Base-by-base conservation (phyloP, 2,329 filamentous ascomycete species). In the Colletotrichum caudatum region DNA sequence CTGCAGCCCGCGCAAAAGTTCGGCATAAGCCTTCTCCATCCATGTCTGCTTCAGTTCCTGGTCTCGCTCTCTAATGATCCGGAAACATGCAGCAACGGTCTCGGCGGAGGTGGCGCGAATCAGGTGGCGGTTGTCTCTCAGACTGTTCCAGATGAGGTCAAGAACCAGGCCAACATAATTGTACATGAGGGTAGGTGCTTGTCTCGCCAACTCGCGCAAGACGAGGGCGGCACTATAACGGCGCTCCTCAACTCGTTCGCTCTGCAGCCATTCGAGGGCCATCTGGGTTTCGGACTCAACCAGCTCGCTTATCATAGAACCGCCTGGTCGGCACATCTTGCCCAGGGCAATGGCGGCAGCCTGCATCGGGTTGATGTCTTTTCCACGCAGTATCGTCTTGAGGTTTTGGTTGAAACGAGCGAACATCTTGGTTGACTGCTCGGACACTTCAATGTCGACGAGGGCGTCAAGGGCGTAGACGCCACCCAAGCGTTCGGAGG, bases 281-380 rank as follows among this genome's bases (percentile, higher is more conserved):
- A 94, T 96, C 81, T 98, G 97, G 73, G 98, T 95, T 82, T 99
- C 95, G 66, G 94, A 95, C 79, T 99, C 96, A 69, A 99, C 96
- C 66, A 99, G 86, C 81, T 98, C 95, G 9, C 95, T 97, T 56
- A 97, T 97, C 74, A 98, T 87, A 41, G 96, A 95, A 72, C 96
- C 96, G 73, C 96, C 96, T 0, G 96, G 96, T 75, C 94, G 92
- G 73, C 95, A 97, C 71, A 99, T 88, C 79, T 95, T 93, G 57
- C 96, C 96, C 37, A 99, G 87, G 5, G 95, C 95, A 75, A 93
- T 90, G 53, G 96, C 95, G 5, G 97, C 96, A 16, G 93, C 91
- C 68, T 97, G 90, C 92, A 99, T 95, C 29, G 96, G 94, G 66
- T 91, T 91, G 74, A 94, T 93, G 77, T 99, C 96, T 80, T 95